Evolutionary conservation across 306 rosid genomes (phyloP).

Genomic region (Sindora glabra): DNA sequence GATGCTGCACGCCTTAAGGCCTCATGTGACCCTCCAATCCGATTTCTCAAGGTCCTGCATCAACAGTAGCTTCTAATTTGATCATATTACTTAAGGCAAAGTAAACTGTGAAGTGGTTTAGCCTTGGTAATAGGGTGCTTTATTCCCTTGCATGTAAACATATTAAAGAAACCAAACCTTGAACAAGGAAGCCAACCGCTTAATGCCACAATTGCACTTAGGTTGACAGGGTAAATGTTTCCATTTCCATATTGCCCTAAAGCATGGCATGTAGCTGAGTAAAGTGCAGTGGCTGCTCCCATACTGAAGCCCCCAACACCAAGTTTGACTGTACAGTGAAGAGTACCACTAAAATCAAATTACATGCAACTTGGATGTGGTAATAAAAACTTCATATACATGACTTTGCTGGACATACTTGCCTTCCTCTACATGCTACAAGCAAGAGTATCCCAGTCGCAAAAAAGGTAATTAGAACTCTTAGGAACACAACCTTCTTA

Average conservation of each 20-base stretch:
- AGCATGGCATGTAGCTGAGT: slow-evolving; percentile 71
- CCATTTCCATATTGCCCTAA: slow-evolving; percentile 77
- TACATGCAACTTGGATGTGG: slow-evolving; percentile 11
- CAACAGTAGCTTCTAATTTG: slow-evolving; percentile 10
- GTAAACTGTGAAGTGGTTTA: slow-evolving; percentile 1
- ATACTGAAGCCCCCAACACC: slow-evolving; percentile 95
- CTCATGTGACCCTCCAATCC: slow-evolving; percentile 48
- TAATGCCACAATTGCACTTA: slow-evolving; percentile 69
- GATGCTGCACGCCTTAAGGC: slow-evolving; percentile 75
- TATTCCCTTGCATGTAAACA: neutral
- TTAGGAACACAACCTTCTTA: neutral
- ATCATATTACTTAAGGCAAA: slow-evolving; percentile 4
- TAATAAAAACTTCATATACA: neutral
- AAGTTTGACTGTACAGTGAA: slow-evolving; percentile 60
- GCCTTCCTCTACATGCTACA: neutral
- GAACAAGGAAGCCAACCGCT: slow-evolving; percentile 99
- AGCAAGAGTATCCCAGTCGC: neutral
- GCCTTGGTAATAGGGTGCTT: slow-evolving; percentile 11
- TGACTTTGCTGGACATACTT: neutral
- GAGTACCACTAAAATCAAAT: slow-evolving; percentile 5
- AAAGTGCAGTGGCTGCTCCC: slow-evolving; percentile 96
- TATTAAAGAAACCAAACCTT: slow-evolving; percentile 52
- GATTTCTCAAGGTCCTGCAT: slow-evolving; percentile 59
- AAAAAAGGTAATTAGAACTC: neutral
- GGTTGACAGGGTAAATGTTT: slow-evolving; percentile 63